Evolutionary conservation across 2,329 filamentous ascomycete species (phyloP), one percentile per base, ranked within the genome.

Genomic region (Cordyceps tenuipes): DNA sequence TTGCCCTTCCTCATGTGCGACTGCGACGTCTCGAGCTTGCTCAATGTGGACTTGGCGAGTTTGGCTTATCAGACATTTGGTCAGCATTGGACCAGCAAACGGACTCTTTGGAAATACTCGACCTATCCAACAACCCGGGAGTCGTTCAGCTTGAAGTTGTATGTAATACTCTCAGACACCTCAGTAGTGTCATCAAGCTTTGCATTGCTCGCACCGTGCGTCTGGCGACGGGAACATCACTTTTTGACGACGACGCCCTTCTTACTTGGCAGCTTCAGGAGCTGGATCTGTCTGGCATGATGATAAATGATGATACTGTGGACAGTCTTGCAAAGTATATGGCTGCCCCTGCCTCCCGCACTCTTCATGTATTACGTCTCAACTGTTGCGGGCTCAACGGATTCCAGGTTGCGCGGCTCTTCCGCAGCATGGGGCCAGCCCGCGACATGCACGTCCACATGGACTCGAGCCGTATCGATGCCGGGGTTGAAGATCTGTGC

Each of bases 371-470:
- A 23, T 67, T 84, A 5, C 72, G 73, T 0, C 72, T 84, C 9
- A 80, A 79, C 63, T 76, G 78, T 63, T 83, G 80, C 62, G 78
- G 79, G 4, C 73, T 84, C 43, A 79, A 75, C 1, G 80, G 81
- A 23, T 68, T 72, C 15, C 75, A 79, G 54, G 75, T 80, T 5
- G 80, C 79, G 0, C 74, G 75, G 6, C 71, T 84, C 5, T 78
- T 84, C 63, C 74, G 75, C 46, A 74, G 77, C 34, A 77, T 83
- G 70, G 79, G 80, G 1, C 70, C 74, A 34, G 73, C 74, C 43
- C 73, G 76, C 60, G 76, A 77, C 52, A 70, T 82, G 46, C 76
- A 78, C 29, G 69, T 83, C 3, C 73, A 76, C 41, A 71, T 83
- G 44, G 80, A 76, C 64, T 77, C 76, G 34, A 84, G 82, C 64